Conservation (phyloP, 139 green algal genomes). For the Coccomyxa sp. region DNA sequence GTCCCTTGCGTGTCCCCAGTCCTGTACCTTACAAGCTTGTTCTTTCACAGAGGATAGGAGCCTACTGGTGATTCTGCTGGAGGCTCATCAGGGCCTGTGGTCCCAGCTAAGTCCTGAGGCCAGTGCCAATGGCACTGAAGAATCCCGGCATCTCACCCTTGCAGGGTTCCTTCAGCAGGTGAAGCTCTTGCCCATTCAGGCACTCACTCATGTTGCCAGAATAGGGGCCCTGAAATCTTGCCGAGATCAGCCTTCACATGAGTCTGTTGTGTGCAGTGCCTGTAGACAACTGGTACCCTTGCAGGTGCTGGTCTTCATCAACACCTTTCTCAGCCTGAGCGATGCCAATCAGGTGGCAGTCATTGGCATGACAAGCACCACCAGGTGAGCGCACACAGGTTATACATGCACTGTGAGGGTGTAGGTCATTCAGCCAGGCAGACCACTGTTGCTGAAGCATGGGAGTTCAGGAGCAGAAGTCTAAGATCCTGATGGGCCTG, state of each 20-base stretch:
- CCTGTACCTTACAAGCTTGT: no score
- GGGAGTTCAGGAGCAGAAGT: no score
- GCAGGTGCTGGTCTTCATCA: slow-evolving; percentile 36
- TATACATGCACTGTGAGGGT: no score
- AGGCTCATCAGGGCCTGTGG: slow-evolving; percentile 12
- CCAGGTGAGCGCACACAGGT: slow-evolving; percentile 9
- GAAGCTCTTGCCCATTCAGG: background rate
- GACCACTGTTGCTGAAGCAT: no score
- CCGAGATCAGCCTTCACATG: background rate
- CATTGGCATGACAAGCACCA: slow-evolving; percentile 13
- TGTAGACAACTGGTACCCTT: background rate
- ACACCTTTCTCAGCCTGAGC: slow-evolving; percentile 28
- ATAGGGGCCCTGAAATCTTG: background rate
- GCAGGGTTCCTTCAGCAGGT: slow-evolving; percentile 7
- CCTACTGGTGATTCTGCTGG: slow-evolving; percentile 19
- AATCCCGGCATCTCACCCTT: background rate
- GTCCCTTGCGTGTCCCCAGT: no score
- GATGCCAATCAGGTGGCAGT: slow-evolving; percentile 36
- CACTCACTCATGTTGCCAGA: background rate
- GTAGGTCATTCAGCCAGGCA: no score
- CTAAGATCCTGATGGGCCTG: no score
- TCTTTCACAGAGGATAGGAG: slow-evolving; percentile 16
- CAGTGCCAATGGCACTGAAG: background rate
- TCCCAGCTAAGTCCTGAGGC: background rate
- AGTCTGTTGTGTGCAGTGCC: background rate